Evolutionary conservation across 108 stramenopile species (phyloP).

Genomic region (Cyclotella distinguenda): DNA sequence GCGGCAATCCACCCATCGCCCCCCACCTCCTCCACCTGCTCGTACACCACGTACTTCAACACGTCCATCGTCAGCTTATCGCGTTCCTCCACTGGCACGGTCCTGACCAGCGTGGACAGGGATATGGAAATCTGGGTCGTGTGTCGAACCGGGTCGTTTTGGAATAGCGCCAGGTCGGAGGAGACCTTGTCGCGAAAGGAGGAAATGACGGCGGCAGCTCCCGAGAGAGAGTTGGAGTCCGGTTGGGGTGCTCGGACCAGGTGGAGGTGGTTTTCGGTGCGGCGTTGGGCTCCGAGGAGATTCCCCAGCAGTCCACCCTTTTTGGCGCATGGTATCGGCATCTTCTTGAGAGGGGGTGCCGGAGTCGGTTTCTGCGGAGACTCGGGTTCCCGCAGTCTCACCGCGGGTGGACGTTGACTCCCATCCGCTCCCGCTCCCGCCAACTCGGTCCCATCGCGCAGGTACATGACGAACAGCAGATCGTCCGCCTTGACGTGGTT

Average conservation of each 20-base stretch:
- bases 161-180: constrained; percentile 26
- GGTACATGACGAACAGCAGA: constrained; percentile 47
- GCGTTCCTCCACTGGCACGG: constrained; percentile 40
- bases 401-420: constrained; percentile 25
- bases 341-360: constrained; percentile 24
- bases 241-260: constrained; percentile 35
- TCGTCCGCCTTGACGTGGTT: constrained; percentile 27
- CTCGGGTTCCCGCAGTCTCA: constrained; percentile 20
- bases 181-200: constrained; percentile 34
- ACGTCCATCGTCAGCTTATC: constrained; percentile 81
- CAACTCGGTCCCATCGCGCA: constrained; percentile 40
- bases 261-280: constrained; percentile 72
- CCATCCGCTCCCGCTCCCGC: constrained; percentile 22
- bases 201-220: constrained; percentile 37
- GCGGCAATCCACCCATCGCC: constrained; percentile 81
- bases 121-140: constrained; percentile 28
- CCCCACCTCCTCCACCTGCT: constrained; percentile 84
- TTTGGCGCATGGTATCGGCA: constrained; percentile 32
- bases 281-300: constrained; percentile 62
- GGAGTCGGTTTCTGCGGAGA: constrained; percentile 14
- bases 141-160: constrained; percentile 17
- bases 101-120: constrained; percentile 13
- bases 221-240: too few species aligned
- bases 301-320: constrained; percentile 73
- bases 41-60: constrained; percentile 81